Evolutionary conservation across 257 asterid genomes (phyloP).

Genomic region (Solanum tarijense): DNA sequence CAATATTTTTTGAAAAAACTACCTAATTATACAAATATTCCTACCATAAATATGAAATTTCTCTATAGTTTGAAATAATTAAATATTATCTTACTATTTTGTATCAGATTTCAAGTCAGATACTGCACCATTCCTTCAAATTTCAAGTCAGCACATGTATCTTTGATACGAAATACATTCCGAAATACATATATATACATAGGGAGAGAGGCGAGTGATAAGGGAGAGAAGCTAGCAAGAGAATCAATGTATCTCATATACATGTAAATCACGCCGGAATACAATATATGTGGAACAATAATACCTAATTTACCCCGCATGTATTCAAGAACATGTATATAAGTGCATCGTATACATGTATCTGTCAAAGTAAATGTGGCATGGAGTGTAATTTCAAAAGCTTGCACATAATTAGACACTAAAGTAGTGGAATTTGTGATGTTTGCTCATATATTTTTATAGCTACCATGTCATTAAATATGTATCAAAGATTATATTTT

Average conservation of each 20-base stretch:
- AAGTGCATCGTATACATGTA: too few relatives aligned
- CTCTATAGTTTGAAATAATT: not conserved
- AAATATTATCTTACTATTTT: not conserved
- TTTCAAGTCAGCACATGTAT: not conserved
- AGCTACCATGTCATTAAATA: not conserved
- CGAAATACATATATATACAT: not conserved
- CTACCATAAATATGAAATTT: not conserved
- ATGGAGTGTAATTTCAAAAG: not conserved
- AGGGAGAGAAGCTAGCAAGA: not conserved
- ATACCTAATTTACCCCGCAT: fast-evolving
- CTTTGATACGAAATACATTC: not conserved
- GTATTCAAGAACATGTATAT: not conserved
- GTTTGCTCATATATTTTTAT: not conserved
- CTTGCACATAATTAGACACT: not conserved
- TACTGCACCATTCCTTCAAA: too few relatives aligned
- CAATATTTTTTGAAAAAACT: not conserved
- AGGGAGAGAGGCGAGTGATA: not conserved
- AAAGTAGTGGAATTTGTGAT: too few relatives aligned
- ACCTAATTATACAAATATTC: not conserved
- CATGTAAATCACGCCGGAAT: not conserved
- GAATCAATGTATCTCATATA: not conserved
- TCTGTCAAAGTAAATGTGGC: not conserved
- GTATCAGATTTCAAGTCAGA: not conserved
- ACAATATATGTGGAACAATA: not conserved
- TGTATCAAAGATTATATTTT: not conserved